Base-by-base conservation (phyloP, 805 yeast genomes). In the Saturnispora ahearnii region DNA sequence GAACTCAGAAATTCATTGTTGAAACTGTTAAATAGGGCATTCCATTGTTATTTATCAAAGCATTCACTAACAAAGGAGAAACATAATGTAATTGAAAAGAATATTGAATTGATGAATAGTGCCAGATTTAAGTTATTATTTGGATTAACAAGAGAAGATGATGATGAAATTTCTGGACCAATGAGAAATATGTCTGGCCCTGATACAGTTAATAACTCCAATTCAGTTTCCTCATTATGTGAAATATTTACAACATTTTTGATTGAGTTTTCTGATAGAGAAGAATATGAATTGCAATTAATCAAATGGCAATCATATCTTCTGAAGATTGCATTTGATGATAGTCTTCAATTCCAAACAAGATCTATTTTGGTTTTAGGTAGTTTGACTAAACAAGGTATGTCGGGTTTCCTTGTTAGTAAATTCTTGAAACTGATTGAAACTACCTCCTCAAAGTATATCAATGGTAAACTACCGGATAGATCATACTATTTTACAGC, bases 311-410 rank as follows among this genome's bases (percentile, higher is more conserved):
- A 77, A 52, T 73, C 83, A 34, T 74, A 77, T 55, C 76, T 83
- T 4, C 69, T 81, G 52, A 82, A 79, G 54, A 75, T 85, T 18
- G 81, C 86, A 0, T 80, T 81, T 58, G 67, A 70, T 43, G 64
- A 70, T 3, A 71, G 73, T 26, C 77, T 87, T 0, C 74, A 81
- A 34, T 71, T 85, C 45, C 86, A 84, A 57, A 77, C 79, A 5
- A 71, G 91, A 49, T 86, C 89, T 0, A 67, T 82, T 53, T 68
- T 86, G 54, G 75, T 85, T 5, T 71, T 86, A 15, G 93, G 96
- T 37, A 78, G 83, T 34, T 63, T 87, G 41, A 74, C 87, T 0
- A 77, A 77, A 53, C 66, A 71, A 11, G 88, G 87, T 28, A 76
- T 84, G 26, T 77, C 78, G 45, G 86, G 82, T 57, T 69, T 71